Conservation (phyloP, 768 basidiomycete species). For the Rhizopogon roseolus region DNA sequence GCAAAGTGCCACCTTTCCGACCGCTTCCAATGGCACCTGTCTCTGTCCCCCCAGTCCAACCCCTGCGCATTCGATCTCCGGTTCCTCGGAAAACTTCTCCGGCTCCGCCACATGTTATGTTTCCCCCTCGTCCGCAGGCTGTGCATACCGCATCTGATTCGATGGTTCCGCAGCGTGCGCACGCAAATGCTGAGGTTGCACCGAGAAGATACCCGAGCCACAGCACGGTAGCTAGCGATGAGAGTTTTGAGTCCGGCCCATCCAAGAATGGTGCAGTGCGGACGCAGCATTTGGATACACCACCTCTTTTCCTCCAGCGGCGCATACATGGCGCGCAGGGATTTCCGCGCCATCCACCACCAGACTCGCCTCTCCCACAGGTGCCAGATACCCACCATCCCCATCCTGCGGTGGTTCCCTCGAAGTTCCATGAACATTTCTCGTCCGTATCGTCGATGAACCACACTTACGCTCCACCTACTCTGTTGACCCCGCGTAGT, state of each 20-base stretch:
- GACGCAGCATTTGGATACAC: conserved; percentile 13
- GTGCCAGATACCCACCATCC: conserved; percentile 8
- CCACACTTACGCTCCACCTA: conserved; percentile 4
- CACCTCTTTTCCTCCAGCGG: conserved; percentile 26
- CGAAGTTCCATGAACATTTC: conserved; percentile 30
- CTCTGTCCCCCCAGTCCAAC: conserved; percentile 8
- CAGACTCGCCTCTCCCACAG: conserved; percentile 24
- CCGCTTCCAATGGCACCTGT: conserved; percentile 5
- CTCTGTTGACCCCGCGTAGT: conserved; percentile 16
- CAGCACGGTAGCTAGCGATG: background rate
- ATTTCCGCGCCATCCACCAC: conserved; percentile 24
- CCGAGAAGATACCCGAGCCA: background rate
- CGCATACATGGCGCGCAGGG: conserved; percentile 16
- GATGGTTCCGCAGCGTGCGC: background rate
- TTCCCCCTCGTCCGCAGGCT: conserved; percentile 9
- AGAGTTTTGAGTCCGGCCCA: conserved; percentile 6
- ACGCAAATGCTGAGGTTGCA: background rate
- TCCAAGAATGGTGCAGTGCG: background rate
- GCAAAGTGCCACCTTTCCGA: background rate
- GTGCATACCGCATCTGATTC: background rate
- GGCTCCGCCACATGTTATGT: conserved; percentile 15
- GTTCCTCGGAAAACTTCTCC: background rate
- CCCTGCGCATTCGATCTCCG: background rate
- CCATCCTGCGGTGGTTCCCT: conserved; percentile 10
- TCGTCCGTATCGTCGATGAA: conserved; percentile 24